phyloP scores from a whole-genome alignment of 495 filamentous ascomycete species.

The Penicilliopsis zonata region DNA sequence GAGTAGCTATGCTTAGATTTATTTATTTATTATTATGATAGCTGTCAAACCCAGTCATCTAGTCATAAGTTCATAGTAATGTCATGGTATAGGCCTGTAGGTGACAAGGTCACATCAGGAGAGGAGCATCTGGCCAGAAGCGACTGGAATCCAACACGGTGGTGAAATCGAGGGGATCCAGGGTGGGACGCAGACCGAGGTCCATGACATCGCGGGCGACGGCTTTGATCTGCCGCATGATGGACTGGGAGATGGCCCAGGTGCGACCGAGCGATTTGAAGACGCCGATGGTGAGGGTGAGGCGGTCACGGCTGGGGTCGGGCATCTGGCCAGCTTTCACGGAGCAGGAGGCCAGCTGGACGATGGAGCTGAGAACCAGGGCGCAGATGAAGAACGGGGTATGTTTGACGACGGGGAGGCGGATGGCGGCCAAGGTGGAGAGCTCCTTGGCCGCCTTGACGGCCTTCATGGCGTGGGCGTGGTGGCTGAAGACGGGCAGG shows the following conservation, averaged over 20 bases:
- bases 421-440: conserved; percentile 65
- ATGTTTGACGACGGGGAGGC: conserved; percentile 59
- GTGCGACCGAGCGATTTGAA: conserved; percentile 60
- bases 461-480: conserved; percentile 67
- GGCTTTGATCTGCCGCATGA: conserved; percentile 58
- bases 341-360: conserved; percentile 51
- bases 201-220: conserved; percentile 36
- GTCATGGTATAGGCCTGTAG: too few relatives aligned
- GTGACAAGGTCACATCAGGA: too few relatives aligned
- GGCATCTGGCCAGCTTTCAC: conserved; percentile 60
- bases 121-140: conserved; percentile 26
- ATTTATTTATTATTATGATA: too few relatives aligned
- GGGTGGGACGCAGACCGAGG: conserved; percentile 29
- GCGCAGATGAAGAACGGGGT: conserved; percentile 87
- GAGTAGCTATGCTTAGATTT: too few relatives aligned
- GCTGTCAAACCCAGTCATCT: too few relatives aligned
- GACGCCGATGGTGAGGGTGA: conserved; percentile 71
- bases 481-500: conserved; percentile 40
- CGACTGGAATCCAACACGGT: conserved; percentile 25
- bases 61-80: too few relatives aligned
- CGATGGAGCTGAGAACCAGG: conserved; percentile 46
- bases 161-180: conserved; percentile 29
- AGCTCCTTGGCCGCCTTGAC: conserved; percentile 67
- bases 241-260: conserved; percentile 66
- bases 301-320: conserved; percentile 58